These are phyloP conservation scores for Fagopyrum homotropicum DNA, from an alignment of 148 eudicot species.

Conservation along the genomic window DNA sequence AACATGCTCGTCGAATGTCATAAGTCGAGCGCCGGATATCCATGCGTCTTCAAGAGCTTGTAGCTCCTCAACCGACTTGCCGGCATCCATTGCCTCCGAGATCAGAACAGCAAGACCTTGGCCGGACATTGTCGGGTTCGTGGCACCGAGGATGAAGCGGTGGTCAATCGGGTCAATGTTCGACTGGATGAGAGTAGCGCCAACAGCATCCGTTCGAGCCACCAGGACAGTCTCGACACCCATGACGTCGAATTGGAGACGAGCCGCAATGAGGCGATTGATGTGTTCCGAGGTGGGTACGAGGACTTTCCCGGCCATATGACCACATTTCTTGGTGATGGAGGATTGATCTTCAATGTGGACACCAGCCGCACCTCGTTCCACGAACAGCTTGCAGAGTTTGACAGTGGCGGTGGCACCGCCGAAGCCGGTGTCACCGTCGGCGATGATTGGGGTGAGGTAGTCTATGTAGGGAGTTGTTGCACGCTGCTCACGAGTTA, in stretches of 20 bases:
- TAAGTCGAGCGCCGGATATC: constrained; percentile 40
- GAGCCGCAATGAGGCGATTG: constrained; percentile 64
- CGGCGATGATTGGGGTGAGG: constrained; percentile 72
- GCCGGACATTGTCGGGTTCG: constrained; percentile 44
- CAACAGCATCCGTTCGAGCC: constrained; percentile 72
- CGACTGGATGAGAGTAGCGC: constrained; percentile 56
- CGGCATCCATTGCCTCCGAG: constrained; percentile 42
- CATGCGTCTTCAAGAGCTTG: constrained; percentile 62
- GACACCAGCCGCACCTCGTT: constrained; percentile 78
- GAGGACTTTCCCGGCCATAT: constrained; percentile 77
- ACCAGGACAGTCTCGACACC: constrained; percentile 67
- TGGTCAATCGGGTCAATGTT: constrained; percentile 68
- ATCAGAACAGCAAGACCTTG: constrained; percentile 44
- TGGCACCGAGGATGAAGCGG: constrained; percentile 60
- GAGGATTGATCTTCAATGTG: constrained; percentile 87
- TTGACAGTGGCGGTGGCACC: constrained; percentile 83
- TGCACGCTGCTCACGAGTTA: constrained; percentile 58
- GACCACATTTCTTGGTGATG: constrained; percentile 72
- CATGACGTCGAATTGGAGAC: constrained; percentile 74
- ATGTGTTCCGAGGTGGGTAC: constrained; percentile 59
- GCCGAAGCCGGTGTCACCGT: constrained; percentile 79
- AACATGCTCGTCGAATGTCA: constrained; percentile 61
- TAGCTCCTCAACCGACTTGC: constrained; percentile 51
- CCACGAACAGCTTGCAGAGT: constrained; percentile 76
- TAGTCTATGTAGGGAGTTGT: constrained; percentile 55